Evolutionary conservation across 495 filamentous ascomycete species (phyloP), one percentile per base, ranked within the genome.

Genomic region (Penicillium diatomitis): DNA sequence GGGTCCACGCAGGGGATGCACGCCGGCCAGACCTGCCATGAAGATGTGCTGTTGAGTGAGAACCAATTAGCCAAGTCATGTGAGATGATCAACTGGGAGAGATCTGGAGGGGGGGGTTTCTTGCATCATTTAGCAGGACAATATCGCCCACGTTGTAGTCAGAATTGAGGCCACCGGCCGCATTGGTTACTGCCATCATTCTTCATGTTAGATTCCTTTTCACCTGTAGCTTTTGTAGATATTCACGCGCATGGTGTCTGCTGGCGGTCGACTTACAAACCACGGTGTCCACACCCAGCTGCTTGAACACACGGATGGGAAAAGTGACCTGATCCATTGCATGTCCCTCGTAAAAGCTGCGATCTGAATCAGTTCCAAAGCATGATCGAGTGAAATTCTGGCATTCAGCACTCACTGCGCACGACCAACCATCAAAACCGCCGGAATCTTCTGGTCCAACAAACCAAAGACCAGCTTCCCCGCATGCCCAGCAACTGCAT

Each of bases 301-400:
- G 62, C 54, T 80, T 84, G 67, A 88, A 80, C 8, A 88, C 80
- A 28, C 86, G 77, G 27, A 84, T 76, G 11, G 84, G 83, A 55
- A 87, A 85, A 34, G 84, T 85, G 12, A 86, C 73, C 41, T 71
- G 67, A 39, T 84, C 72, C 60, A 89, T 81, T 1, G 78, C 76
- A 63, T 88, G 77, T 8, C 86, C 86, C 67, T 90, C 86, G 61
- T 86, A 90, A 63, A 82, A 89, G 64, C 85, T 89, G 43, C 31
- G 30, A 6, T 10, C 11, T 7, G 3, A 20, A 44, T 50, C 28
- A 50, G 43, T 29, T 38, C 5, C 8, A 2, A 32, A 3, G 29
- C 38, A 12, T 20, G 28, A 8, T 32, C 8, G 5, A 8, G 7
- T 0, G 2, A n/a, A 37, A 4, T 35, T 27, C 41, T 54, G 28